Evolutionary conservation across 2,329 filamentous ascomycete species (phyloP).

Genomic region (Claviceps fusiformis): DNA sequence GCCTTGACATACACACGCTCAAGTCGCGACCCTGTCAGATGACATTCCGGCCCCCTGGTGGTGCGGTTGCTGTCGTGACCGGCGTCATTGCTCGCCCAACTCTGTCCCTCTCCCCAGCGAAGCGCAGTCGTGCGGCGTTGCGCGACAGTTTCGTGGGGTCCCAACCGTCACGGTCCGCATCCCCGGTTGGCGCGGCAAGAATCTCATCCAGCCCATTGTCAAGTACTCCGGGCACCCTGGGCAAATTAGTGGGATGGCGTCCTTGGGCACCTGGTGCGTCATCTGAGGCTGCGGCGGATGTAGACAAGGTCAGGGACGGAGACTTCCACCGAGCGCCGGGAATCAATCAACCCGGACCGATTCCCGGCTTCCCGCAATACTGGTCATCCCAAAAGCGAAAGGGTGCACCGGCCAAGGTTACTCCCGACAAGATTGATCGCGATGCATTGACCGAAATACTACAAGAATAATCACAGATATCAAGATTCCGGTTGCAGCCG

Average conservation of each 20-base stretch:
- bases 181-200: slow-evolving; percentile 18
- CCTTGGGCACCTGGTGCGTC: slow-evolving; percentile 25
- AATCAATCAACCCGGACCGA: slow-evolving; percentile 65
- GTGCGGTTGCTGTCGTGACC: slow-evolving; percentile 41
- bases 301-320: slow-evolving; percentile 14
- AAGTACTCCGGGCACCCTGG: slow-evolving; percentile 18
- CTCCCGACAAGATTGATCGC: slow-evolving; percentile 43
- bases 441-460: slow-evolving; percentile 48
- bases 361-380: slow-evolving; percentile 56
- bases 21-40: slow-evolving; percentile 65
- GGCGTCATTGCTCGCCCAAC: slow-evolving; percentile 47
- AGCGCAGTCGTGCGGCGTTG: slow-evolving; percentile 40
- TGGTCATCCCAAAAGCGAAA: slow-evolving; percentile 36
- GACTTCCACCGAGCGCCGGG: slow-evolving; percentile 45
- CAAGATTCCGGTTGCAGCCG: neutral
- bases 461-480: slow-evolving; percentile 10
- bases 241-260: slow-evolving; percentile 35
- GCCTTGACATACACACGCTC: slow-evolving; percentile 80
- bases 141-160: slow-evolving; percentile 38
- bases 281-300: neutral
- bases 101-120: slow-evolving; percentile 31
- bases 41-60: slow-evolving; percentile 39
- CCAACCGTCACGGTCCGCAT: slow-evolving; percentile 20
- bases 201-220: slow-evolving; percentile 14
- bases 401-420: slow-evolving; percentile 41